phyloP scores from a whole-genome alignment of 345 rosid species.

The Barbarea vulgaris region DNA sequence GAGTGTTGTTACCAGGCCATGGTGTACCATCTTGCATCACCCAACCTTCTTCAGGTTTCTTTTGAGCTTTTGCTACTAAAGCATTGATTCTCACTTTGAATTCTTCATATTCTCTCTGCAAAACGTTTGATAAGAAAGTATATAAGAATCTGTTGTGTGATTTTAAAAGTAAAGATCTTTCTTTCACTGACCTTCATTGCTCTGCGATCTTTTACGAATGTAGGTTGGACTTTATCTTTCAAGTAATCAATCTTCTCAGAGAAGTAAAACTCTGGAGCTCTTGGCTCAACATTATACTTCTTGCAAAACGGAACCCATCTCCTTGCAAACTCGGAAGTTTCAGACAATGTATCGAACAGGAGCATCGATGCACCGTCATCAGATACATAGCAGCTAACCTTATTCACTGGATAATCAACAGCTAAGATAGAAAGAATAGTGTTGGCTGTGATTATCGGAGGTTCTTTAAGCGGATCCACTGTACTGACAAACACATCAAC shows the following conservation, averaged over 20 bases:
- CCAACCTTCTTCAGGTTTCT: constrained; percentile 99
- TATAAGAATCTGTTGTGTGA: background rate
- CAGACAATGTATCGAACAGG: constrained; percentile 79
- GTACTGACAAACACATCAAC: constrained; percentile 90
- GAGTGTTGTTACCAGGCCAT: constrained; percentile 97
- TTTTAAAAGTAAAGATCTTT: background rate
- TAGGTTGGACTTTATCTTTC: constrained; percentile 92
- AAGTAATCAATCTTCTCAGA: constrained; percentile 91
- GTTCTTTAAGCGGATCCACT: constrained; percentile 98
- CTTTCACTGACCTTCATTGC: constrained; percentile 80
- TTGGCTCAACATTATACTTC: constrained; percentile 82
- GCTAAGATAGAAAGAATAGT: constrained; percentile 84
- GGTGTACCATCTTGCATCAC: constrained; percentile 99
- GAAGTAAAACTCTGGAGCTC: constrained; percentile 95
- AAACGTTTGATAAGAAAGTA: constrained; percentile 6
- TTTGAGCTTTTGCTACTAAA: constrained; percentile 88
- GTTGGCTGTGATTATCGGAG: constrained; percentile 94
- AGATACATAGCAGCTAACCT: constrained; percentile 91
- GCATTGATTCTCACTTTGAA: constrained; percentile 94
- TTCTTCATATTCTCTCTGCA: constrained; percentile 94
- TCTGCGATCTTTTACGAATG: constrained; percentile 92
- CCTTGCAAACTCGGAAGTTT: constrained; percentile 93
- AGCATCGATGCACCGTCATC: constrained; percentile 99
- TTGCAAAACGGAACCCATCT: constrained; percentile 98
- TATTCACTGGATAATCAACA: constrained; percentile 83